These are phyloP conservation scores for Phytophthora melonis DNA, from an alignment of 352 stramenopile genomes.

Conservation along the genomic window DNA sequence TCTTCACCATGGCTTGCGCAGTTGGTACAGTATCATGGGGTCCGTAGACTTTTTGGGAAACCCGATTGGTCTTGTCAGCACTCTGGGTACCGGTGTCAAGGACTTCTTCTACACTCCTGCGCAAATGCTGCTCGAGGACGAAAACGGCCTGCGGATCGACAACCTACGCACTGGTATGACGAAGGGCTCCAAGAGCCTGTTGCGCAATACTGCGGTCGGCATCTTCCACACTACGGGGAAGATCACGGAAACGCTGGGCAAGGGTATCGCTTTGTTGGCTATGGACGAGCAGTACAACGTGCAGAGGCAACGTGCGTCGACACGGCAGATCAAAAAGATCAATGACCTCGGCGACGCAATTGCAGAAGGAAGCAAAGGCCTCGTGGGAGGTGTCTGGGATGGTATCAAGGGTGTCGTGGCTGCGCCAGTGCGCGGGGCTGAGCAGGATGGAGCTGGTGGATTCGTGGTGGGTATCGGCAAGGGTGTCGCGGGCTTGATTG, in stretches of 20 bases:
- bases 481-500: constrained; percentile 82
- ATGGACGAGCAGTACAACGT: constrained; percentile 92
- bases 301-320: constrained; percentile 81
- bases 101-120: constrained; percentile 96
- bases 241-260: constrained; percentile 90
- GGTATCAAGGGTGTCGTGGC: constrained; percentile 84
- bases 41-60: constrained; percentile 93
- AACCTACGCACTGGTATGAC: constrained; percentile 91
- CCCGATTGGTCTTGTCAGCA: constrained; percentile 91
- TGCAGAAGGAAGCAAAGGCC: constrained; percentile 81
- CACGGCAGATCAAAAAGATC: constrained; percentile 77
- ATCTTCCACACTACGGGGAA: constrained; percentile 93
- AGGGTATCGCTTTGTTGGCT: constrained; percentile 84
- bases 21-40: constrained; percentile 90
- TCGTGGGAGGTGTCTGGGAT: constrained; percentile 84
- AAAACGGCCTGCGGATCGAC: constrained; percentile 85
- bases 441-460: constrained; percentile 77
- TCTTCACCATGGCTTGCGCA: constrained; percentile 81
- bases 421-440: constrained; percentile 78
- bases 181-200: constrained; percentile 87
- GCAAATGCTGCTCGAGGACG: constrained; percentile 92
- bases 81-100: constrained; percentile 90
- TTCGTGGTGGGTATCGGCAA: constrained; percentile 90
- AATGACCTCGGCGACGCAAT: constrained; percentile 84
- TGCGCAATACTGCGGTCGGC: constrained; percentile 88